Conservation (phyloP, 805 yeast genomes). For the Candida namnaoensis region DNA sequence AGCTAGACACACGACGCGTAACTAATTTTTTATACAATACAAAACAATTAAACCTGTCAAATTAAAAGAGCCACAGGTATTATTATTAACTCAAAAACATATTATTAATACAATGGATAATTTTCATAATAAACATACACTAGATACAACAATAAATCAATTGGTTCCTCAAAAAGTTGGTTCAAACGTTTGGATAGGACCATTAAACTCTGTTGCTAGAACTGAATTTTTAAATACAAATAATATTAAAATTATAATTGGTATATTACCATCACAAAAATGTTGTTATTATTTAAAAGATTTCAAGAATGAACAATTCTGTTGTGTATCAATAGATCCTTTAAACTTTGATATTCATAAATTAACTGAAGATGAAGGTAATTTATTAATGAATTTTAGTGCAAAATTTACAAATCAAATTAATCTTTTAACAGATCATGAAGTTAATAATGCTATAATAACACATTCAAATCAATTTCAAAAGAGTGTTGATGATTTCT, state of each 20-base stretch:
- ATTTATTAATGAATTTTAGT: slow-evolving; percentile 16
- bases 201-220: slow-evolving; percentile 32
- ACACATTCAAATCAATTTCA: slow-evolving; percentile 15
- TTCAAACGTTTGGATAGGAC: slow-evolving; percentile 36
- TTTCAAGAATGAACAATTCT: slow-evolving; percentile 16
- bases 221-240: slow-evolving; percentile 24
- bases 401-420: slow-evolving; percentile 15
- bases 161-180: slow-evolving; percentile 32
- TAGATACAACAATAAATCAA: slow-evolving; percentile 18
- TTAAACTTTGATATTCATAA: slow-evolving; percentile 19
- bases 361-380: slow-evolving; percentile 17
- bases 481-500: slow-evolving; percentile 14
- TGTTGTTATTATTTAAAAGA: slow-evolving; percentile 21
- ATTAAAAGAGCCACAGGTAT: no score
- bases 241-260: slow-evolving; percentile 29
- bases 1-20: no score
- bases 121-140: slow-evolving; percentile 16
- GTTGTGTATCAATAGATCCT: slow-evolving; percentile 25
- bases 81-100: no score
- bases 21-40: no score
- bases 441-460: slow-evolving; percentile 13
- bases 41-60: no score
- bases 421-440: slow-evolving; percentile 10
- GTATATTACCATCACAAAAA: slow-evolving; percentile 24
- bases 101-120: slow-evolving; percentile 3